Base-by-base conservation (phyloP, 108 stramenopile species). In the Cyclostephanos tholiformis region DNA sequence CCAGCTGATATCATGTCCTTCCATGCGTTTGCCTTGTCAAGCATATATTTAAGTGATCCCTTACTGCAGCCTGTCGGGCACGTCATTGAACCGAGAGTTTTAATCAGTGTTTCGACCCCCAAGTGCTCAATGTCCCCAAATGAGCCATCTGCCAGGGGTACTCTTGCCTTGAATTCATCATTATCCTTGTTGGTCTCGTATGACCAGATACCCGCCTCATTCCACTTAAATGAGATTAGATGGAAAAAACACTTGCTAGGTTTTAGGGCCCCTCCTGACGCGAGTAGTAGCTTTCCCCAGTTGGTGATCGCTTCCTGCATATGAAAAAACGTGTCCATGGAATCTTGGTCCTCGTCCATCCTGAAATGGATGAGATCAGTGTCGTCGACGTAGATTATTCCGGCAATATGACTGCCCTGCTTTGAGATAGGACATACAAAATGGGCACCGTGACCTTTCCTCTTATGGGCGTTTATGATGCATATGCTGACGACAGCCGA, bases 41-140 rank as follows among this genome's bases (percentile, higher is more conserved):
- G 6, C 32, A 64, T 64, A 4, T n/a, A 22, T 6, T 16, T 39
- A 0, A 35, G 4, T 0, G 22, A 2, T 0, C n/a, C 36, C 43
- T 35, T 64, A 13, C 0, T 12, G 17, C 16, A n/a, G 16, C 65
- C 48, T 1, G 29, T n/a, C n/a, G n/a, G n/a, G n/a, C n/a, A n/a
- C n/a, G n/a, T n/a, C n/a, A n/a, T n/a, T n/a, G n/a, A n/a, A 30
- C 65, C 65, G 6, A 66, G 46, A 7, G 65, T 66, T 17, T 66
- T 27, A 10, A 29, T 22, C 2, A 23, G 8, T 17, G 4, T 17
- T 6, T 44, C 1, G 5, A 66, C 65, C 10, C 46, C 46, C 6
- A 48, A 7, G 22, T 48, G 65, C 6, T 66, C 49, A 9, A 66
- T 66, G 50, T 8, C 4, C 4, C 4, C 44, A 1, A 10, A 14